These are phyloP conservation scores for Heimioporus retisporus DNA, from an alignment of 1,284 basidiomycete genomes.

Conservation along the genomic window DNA sequence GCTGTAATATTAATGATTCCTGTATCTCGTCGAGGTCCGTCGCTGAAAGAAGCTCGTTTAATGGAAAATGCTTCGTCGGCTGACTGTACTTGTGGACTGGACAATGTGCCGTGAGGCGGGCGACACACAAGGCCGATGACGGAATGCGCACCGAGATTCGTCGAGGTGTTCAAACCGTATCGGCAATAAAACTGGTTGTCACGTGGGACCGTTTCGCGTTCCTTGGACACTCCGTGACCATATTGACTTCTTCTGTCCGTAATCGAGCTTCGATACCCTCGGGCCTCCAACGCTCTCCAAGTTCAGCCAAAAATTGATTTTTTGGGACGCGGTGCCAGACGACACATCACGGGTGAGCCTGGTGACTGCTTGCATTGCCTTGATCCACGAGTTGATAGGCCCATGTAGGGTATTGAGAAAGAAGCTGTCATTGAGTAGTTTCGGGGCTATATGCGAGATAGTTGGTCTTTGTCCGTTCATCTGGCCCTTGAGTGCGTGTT, in stretches of 20 bases:
- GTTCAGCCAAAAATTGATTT: slow-evolving; percentile 99
- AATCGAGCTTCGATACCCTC: slow-evolving; percentile 96
- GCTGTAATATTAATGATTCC: slow-evolving; percentile 86
- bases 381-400: slow-evolving; percentile 99
- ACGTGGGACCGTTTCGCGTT: slow-evolving; percentile 98
- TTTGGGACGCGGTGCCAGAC: slow-evolving; percentile 97
- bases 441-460: slow-evolving; percentile 81
- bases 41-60: slow-evolving; percentile 96
- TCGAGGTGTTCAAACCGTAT: slow-evolving; percentile 95
- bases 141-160: slow-evolving; percentile 75
- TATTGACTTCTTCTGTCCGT: slow-evolving; percentile 90
- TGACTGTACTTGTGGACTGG: slow-evolving; percentile 97
- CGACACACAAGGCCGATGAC: neutral
- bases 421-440: slow-evolving; percentile 85
- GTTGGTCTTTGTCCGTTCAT: slow-evolving; percentile 69
- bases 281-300: slow-evolving; percentile 88
- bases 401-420: slow-evolving; percentile 96
- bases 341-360: slow-evolving; percentile 95
- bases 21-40: slow-evolving; percentile 97
- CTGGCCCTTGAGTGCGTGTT: slow-evolving; percentile 57
- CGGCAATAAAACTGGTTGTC: slow-evolving; percentile 97
- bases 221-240: slow-evolving; percentile 96
- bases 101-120: slow-evolving; percentile 50
- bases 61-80: slow-evolving; percentile 98
- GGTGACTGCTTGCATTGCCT: slow-evolving; percentile 97